These are phyloP conservation scores for Stygiomarasmius scandens DNA, from an alignment of 1,284 basidiomycete genomes.

Conservation along the genomic window DNA sequence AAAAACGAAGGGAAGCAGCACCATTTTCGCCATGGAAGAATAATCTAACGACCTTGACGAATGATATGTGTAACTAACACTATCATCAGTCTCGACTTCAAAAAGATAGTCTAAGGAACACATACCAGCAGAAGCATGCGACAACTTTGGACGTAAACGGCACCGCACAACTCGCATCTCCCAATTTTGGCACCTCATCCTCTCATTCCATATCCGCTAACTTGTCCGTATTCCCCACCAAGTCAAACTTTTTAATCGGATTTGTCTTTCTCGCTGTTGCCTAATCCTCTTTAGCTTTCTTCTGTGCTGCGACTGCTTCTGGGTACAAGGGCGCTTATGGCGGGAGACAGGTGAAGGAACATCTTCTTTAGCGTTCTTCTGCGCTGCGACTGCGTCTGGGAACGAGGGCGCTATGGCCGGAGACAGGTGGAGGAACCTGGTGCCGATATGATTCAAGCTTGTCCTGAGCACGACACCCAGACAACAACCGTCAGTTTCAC, in stretches of 20 bases:
- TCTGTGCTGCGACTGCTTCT: constrained; percentile 86
- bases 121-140: constrained; percentile 90
- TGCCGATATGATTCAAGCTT: constrained; percentile 97
- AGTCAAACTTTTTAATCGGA: constrained; percentile 93
- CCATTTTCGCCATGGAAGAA: no score
- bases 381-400: constrained; percentile 88
- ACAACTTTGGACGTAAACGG: constrained; percentile 96
- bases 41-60: constrained; percentile 92
- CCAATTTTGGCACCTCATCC: constrained; percentile 90
- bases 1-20: no score
- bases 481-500: constrained; percentile 64
- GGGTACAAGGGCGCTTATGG: constrained; percentile 85
- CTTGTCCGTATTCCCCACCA: constrained; percentile 85
- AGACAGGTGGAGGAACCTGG: constrained; percentile 90
- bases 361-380: constrained; percentile 73
- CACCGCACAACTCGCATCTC: constrained; percentile 94
- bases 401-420: constrained; percentile 80
- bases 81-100: not conserved
- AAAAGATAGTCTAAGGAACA: constrained; percentile 20
- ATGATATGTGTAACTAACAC: constrained; percentile 88
- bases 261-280: constrained; percentile 74
- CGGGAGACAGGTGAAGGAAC: no score
- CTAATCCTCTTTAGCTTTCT: constrained; percentile 69
- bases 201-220: constrained; percentile 92
- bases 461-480: constrained; percentile 90